phyloP scores from a whole-genome alignment of 2,329 filamentous ascomycete genomes.

The Diaporthe citriasiana region DNA sequence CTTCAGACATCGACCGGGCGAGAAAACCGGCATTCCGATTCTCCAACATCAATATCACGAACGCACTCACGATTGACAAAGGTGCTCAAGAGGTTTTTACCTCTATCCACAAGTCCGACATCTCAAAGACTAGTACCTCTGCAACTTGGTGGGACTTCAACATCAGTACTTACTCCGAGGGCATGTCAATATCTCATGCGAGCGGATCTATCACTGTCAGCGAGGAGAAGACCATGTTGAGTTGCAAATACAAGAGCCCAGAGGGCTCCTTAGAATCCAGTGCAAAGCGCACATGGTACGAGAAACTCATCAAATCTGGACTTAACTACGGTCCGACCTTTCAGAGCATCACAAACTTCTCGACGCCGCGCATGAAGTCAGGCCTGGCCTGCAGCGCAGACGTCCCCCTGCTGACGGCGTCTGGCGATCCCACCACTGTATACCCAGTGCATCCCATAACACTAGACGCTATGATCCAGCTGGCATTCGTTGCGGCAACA shows the following conservation, averaged over 20 bases:
- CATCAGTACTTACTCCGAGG: slow-evolving; percentile 69
- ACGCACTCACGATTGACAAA: slow-evolving; percentile 60
- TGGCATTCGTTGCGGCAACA: neutral
- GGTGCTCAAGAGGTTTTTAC: slow-evolving; percentile 65
- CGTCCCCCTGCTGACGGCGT: neutral
- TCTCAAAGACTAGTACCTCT: slow-evolving; percentile 55
- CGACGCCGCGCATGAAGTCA: slow-evolving; percentile 32
- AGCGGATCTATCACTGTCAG: slow-evolving; percentile 60
- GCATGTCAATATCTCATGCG: too few relatives aligned
- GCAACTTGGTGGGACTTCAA: slow-evolving; percentile 69
- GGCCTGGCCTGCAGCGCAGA: neutral
- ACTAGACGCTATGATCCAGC: neutral
- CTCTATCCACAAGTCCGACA: slow-evolving; percentile 55
- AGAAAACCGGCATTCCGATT: slow-evolving; percentile 51
- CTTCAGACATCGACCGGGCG: slow-evolving; percentile 42
- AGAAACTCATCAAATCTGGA: slow-evolving; percentile 59
- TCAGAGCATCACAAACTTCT: slow-evolving; percentile 62
- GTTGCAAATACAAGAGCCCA: slow-evolving; percentile 45
- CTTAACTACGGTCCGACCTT: slow-evolving; percentile 66
- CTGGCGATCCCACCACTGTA: neutral
- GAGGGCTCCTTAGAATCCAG: slow-evolving; percentile 41
- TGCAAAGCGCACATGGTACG: slow-evolving; percentile 55
- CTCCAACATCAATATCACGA: slow-evolving; percentile 63
- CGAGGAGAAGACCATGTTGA: slow-evolving; percentile 61
- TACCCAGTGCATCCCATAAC: neutral